Base-by-base conservation (phyloP, 345 rosid species). In the Lumnitzera racemosa region DNA sequence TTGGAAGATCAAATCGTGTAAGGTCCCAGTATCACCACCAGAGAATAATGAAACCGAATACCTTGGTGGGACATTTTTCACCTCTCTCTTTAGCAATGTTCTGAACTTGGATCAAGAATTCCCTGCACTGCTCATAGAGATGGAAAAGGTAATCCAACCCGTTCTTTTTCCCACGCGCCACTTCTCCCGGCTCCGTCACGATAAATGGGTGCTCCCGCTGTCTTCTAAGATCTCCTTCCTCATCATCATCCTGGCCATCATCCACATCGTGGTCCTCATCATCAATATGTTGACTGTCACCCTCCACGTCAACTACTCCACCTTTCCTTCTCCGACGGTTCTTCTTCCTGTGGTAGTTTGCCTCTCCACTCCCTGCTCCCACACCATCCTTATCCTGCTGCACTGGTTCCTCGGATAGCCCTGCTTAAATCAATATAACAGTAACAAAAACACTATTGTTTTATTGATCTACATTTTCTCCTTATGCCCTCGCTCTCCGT, bases 101-200 rank as follows among this genome's bases (percentile, higher is more conserved):
- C 66, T 94, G 99, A 54, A 94, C 99, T 69, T 90, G 97, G 71
- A 88, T 70, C 71, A 94, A 76, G 72, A 94, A 90, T 53, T 94
- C 99, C 13, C 96, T 90, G 76, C 99, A 94, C 73, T 88, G 99
- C 59, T 94, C 99, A 73, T 90, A 94, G 66, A 94, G 86, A 46
- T 90, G 96, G 85, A 94, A 94, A 69, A 94, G 95, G 75, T 94
- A 94, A 79, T 94, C 99, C 0, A 94, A 90, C 58, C 99, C 99
- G 73, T 94, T 94, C 90, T 94, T 94, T 70, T 94, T 94, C 58
- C 99, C 99, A 58, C 99, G 96, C 67, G 99, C 99, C 57, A 94
- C 97, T 59, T 94, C 99, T 63, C 99, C 97, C 14, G 97, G 99
- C 87, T 90, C 99, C 51, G 99, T 94, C 49, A 94, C 99, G n/a